Percentiles rank a stretch among this genome's conserved stretches.
These are phyloP conservation scores for Medakamo hakoo DNA, from an alignment of 139 green algal genomes.

Conservation along the genomic window DNA sequence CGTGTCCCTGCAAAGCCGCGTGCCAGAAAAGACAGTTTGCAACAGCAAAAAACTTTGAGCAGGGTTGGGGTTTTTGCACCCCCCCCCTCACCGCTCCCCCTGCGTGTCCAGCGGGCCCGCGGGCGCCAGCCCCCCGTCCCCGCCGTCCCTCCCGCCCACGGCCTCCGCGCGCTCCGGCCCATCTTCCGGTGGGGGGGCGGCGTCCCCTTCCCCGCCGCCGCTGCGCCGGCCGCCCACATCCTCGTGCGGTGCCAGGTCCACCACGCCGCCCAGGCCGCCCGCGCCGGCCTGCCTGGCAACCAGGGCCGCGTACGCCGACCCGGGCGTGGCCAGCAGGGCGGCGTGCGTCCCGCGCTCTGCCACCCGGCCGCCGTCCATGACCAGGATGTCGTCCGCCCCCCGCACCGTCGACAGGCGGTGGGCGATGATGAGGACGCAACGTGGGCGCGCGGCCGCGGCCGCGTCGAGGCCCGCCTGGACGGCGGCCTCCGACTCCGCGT, in stretches of 20 bases:
- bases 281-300: conserved; percentile 17
- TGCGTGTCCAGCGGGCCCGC: no score
- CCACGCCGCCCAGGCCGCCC: conserved; percentile 9
- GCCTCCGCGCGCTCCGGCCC: no score
- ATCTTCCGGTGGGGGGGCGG: no score
- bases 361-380: conserved; percentile 56
- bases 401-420: conserved; percentile 63
- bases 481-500: conserved; percentile 24
- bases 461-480: conserved; percentile 55
- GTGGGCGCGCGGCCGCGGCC: conserved; percentile 25
- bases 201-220: no score
- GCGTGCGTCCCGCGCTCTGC: conserved; percentile 45
- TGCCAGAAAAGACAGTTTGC: no score
- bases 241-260: conserved; percentile 15
- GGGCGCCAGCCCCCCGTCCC: no score
- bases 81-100: no score
- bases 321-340: conserved; percentile 22
- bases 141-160: no score
- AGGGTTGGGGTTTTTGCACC: no score
- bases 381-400: conserved; percentile 49
- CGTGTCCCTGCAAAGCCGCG: no score
- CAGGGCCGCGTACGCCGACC: conserved; percentile 22
- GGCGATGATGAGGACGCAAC: conserved; percentile 61
- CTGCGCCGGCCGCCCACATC: no score
- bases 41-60: no score